Evolutionary conservation across 805 yeast genomes (phyloP).

Genomic region (Lipomyces sp.): DNA sequence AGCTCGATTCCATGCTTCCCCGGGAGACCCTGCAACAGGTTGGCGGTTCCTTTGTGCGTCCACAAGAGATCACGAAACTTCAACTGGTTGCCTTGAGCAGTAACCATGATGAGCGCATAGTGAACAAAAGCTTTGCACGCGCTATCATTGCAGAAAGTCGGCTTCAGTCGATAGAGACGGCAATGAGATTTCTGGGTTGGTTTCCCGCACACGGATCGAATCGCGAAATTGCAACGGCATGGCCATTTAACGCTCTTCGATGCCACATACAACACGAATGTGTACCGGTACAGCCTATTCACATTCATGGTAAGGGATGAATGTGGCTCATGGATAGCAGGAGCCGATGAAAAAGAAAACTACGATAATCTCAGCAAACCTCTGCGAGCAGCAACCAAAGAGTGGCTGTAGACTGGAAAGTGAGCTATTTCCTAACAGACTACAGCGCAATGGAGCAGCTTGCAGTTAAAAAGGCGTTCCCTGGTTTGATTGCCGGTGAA

Average conservation of each 20-base stretch:
- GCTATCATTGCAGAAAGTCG: no score
- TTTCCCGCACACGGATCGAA: neutral
- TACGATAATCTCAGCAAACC: neutral
- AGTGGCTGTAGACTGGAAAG: no score
- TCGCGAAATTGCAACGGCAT: neutral
- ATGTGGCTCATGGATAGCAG: neutral
- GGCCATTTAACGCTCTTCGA: neutral
- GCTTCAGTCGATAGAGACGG: neutral
- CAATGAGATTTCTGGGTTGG: neutral
- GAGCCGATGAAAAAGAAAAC: neutral
- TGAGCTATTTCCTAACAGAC: no score
- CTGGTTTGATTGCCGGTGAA: neutral
- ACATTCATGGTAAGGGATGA: slow-evolving; percentile 1
- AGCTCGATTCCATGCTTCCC: no score
- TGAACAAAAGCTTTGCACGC: neutral
- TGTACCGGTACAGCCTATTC: neutral
- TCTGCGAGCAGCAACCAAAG: no score
- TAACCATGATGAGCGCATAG: neutral
- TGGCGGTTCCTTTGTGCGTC: neutral
- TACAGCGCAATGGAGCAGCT: no score
- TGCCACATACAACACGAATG: neutral
- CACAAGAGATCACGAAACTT: neutral
- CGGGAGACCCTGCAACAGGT: neutral
- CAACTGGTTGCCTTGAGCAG: neutral
- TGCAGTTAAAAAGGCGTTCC: no score